phyloP scores from a whole-genome alignment of 352 stramenopile species.

The Phytophthora citrophthora region DNA sequence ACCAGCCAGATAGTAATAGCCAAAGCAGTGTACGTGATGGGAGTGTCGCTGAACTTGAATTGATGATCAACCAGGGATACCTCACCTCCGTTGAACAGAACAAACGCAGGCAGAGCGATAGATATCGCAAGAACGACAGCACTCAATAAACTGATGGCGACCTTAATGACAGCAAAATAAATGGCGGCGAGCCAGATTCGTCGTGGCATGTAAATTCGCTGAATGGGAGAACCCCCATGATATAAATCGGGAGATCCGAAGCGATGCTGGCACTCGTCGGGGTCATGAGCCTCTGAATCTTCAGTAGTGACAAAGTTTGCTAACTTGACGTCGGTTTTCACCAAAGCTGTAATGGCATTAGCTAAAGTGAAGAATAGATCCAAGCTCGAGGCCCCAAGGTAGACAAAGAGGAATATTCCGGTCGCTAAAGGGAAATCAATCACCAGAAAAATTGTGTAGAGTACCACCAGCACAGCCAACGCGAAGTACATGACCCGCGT shows the following conservation, averaged over 20 bases:
- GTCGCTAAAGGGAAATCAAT: too few relatives aligned
- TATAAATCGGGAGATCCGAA: not conserved
- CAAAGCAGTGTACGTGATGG: not conserved
- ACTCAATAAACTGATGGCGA: not conserved
- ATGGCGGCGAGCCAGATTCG: not conserved
- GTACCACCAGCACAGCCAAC: not conserved
- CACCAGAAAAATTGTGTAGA: not conserved
- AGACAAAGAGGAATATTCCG: too few relatives aligned
- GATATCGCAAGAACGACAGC: not conserved
- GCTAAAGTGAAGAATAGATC: not conserved
- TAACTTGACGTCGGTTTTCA: not conserved
- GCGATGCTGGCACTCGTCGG: not conserved
- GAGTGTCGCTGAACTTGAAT: not conserved
- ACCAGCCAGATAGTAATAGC: not conserved
- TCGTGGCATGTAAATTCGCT: not conserved
- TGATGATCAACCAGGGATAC: not conserved
- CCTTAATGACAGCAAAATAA: not conserved
- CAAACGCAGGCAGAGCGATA: conserved; percentile 30
- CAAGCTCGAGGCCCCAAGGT: too few relatives aligned
- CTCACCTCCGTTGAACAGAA: conserved; percentile 15
- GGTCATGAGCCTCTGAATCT: not conserved
- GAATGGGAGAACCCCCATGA: not conserved
- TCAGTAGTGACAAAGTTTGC: not conserved
- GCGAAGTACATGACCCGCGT: not conserved
- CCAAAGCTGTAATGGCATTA: not conserved